Conservation (phyloP, 2,329 filamentous ascomycete species). For the Monosporascus sp. region DNA sequence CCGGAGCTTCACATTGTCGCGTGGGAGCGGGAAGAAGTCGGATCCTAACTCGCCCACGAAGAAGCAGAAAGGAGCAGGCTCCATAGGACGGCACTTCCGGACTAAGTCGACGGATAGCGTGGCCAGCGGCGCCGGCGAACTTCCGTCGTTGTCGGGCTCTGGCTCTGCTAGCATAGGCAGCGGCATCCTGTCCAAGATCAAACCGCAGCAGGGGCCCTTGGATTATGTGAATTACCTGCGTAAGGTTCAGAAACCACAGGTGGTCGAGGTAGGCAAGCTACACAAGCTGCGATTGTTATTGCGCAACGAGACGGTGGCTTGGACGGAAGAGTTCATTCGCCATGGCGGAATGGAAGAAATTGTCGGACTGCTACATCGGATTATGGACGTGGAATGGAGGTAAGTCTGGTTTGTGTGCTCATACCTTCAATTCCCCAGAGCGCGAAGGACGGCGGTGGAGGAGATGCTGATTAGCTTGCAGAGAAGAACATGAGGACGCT, state of each 20-base stretch:
- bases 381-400: constrained; percentile 95
- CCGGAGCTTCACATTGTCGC: constrained; percentile 73
- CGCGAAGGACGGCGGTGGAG: too few species aligned
- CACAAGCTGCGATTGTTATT: constrained; percentile 88
- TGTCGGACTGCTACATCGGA: constrained; percentile 79
- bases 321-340: constrained; percentile 88
- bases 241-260: constrained; percentile 74
- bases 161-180: constrained; percentile 45
- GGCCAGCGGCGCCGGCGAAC: constrained; percentile 40
- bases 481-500: constrained; percentile 92
- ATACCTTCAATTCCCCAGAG: not conserved
- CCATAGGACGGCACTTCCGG: constrained; percentile 58
- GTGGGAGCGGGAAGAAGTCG: constrained; percentile 44
- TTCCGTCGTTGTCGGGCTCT: constrained; percentile 47
- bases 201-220: constrained; percentile 67
- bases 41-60: constrained; percentile 67
- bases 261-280: constrained; percentile 87
- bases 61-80: constrained; percentile 64
- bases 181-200: constrained; percentile 61
- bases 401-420: constrained; percentile 35
- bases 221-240: constrained; percentile 84
- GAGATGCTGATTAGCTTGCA: constrained; percentile 26
- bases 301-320: constrained; percentile 90
- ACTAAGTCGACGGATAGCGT: constrained; percentile 70
- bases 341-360: constrained; percentile 92